Conservation (phyloP, 2,329 filamentous ascomycete species). For the Annulohypoxylon truncatum region DNA sequence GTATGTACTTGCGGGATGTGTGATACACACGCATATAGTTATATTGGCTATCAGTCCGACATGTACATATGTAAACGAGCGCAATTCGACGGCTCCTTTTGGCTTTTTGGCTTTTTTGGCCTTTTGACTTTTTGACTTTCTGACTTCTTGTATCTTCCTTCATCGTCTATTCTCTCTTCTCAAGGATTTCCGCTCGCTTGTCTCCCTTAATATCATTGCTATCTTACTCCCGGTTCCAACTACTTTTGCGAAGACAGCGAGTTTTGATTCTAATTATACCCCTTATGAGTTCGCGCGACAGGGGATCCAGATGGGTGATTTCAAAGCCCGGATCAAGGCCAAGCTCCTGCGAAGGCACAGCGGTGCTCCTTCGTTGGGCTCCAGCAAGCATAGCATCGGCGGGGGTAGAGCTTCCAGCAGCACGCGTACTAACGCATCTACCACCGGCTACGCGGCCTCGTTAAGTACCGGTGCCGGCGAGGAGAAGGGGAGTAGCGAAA, state of each 20-base stretch:
- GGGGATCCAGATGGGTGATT: slow-evolving; percentile 56
- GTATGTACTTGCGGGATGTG: slow-evolving; percentile 7
- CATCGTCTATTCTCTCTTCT: not conserved
- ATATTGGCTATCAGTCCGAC: slow-evolving; percentile 33
- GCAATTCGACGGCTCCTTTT: slow-evolving; percentile 24
- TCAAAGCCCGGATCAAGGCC: slow-evolving; percentile 61
- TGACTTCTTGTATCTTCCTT: not conserved
- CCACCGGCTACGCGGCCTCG: slow-evolving; percentile 44
- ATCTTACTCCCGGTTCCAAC: not conserved
- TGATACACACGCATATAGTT: slow-evolving; percentile 31
- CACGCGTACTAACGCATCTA: slow-evolving; percentile 42
- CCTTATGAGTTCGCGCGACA: slow-evolving; percentile 25
- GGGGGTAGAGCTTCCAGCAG: slow-evolving; percentile 45
- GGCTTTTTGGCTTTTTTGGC: no score
- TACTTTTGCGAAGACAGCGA: not conserved
- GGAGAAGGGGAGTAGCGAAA: slow-evolving; percentile 35
- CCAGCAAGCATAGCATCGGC: slow-evolving; percentile 49
- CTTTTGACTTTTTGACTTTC: not conserved
- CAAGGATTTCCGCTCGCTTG: not conserved
- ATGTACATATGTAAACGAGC: slow-evolving; percentile 24
- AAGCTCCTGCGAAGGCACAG: slow-evolving; percentile 60
- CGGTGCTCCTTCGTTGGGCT: slow-evolving; percentile 52
- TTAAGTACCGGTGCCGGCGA: slow-evolving; percentile 37
- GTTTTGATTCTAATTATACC: not conserved
- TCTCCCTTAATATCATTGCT: not conserved